Percentiles rank a stretch among this genome's conserved stretches.
phyloP scores from a whole-genome alignment of 2,329 filamentous ascomycete genomes.

The Trichoderma sp. region DNA sequence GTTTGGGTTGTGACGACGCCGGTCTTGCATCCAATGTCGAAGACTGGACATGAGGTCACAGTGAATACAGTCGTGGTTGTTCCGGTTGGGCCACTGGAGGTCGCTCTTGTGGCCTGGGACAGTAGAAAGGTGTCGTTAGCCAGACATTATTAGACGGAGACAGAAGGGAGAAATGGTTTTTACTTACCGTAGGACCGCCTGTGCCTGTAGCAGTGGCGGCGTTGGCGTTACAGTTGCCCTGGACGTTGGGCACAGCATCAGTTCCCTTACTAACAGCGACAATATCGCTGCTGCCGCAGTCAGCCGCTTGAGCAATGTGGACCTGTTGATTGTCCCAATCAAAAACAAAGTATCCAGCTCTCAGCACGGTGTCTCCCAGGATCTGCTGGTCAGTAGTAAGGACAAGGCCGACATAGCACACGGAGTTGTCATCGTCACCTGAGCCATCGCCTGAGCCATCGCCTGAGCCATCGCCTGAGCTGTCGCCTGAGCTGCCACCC shows the following conservation, averaged over 20 bases:
- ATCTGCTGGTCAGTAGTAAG: conserved; percentile 48
- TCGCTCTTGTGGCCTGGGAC: conserved; percentile 27
- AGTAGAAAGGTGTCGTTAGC: not conserved
- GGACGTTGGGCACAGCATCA: conserved; percentile 40
- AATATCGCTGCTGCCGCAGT: conserved; percentile 47
- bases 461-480: conserved; percentile 32
- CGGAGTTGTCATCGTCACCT: conserved; percentile 36
- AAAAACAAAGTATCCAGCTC: conserved; percentile 52
- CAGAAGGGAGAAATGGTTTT: not conserved
- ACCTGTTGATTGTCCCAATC: conserved; percentile 51
- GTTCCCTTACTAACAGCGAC: conserved; percentile 42
- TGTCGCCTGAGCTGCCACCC: conserved; percentile 32
- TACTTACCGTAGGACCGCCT: conserved; percentile 9
- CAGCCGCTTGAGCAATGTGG: conserved; percentile 48
- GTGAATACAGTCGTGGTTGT: conserved; percentile 36
- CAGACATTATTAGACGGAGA: no score
- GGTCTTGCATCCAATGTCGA: conserved; percentile 33
- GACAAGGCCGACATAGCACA: conserved; percentile 50
- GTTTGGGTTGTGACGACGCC: conserved; percentile 35
- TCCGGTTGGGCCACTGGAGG: conserved; percentile 26
- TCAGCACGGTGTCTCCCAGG: conserved; percentile 48
- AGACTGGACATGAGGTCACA: conserved; percentile 35
- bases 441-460: conserved; percentile 33
- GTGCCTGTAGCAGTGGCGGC: conserved; percentile 32
- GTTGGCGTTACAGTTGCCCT: conserved; percentile 44